Evolutionary conservation across 2,329 filamentous ascomycete species (phyloP).

Genomic region (Aspergillus cejpii): DNA sequence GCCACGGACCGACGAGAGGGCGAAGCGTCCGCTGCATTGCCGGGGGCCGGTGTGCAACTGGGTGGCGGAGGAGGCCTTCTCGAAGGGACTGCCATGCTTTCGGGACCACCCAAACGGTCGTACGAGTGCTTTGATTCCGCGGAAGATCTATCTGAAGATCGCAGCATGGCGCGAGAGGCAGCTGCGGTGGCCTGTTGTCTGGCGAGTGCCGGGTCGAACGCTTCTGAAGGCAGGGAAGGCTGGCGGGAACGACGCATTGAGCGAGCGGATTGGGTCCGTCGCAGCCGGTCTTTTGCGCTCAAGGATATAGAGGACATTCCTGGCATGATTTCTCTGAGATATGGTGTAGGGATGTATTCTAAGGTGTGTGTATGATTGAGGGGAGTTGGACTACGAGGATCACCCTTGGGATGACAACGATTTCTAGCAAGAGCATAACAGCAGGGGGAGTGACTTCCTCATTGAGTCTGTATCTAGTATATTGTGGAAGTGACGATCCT

Average conservation of each 20-base stretch:
- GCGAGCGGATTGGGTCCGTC: slow-evolving; percentile 36
- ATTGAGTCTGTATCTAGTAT: too few relatives aligned
- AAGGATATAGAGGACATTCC: slow-evolving; percentile 22
- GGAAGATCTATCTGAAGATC: slow-evolving; percentile 28
- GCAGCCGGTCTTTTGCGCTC: slow-evolving; percentile 27
- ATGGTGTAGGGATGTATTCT: slow-evolving; percentile 8
- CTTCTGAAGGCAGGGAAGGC: slow-evolving; percentile 18
- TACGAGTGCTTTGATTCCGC: slow-evolving; percentile 24
- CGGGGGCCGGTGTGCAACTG: slow-evolving; percentile 10
- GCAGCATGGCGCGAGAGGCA: slow-evolving; percentile 39
- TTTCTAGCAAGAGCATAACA: too few relatives aligned
- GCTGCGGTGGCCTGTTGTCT: slow-evolving; percentile 37
- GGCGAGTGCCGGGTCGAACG: slow-evolving; percentile 26
- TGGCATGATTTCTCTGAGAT: slow-evolving; percentile 16
- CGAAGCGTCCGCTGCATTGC: slow-evolving; percentile 6
- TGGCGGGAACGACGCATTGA: slow-evolving; percentile 31
- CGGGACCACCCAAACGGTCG: slow-evolving; percentile 25
- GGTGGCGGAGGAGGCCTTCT: slow-evolving; percentile 18
- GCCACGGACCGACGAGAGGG: slow-evolving; percentile 6
- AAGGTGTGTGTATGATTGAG: background rate
- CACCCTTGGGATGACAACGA: background rate
- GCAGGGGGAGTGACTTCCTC: too few relatives aligned
- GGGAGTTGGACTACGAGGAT: background rate
- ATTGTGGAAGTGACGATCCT: too few relatives aligned
- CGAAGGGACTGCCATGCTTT: slow-evolving; percentile 22